Conservation (phyloP, 352 stramenopile species). For the Globisporangium mamillatum region DNA sequence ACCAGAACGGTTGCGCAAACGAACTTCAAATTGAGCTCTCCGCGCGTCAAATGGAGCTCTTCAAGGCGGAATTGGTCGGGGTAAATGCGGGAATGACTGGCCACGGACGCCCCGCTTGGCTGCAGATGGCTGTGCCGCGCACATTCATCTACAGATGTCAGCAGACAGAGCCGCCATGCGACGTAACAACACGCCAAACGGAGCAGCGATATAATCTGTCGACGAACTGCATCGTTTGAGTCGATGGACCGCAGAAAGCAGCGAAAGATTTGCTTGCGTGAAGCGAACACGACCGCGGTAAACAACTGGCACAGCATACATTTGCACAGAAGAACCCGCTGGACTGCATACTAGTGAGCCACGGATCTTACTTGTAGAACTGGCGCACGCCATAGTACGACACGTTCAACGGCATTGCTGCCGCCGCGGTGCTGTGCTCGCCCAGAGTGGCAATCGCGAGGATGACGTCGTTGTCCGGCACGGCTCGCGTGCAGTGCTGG, state of each 20-base stretch:
- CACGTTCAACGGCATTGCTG: not conserved
- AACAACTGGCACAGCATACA: not conserved
- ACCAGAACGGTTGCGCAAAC: slow-evolving; percentile 6
- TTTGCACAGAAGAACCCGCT: no score
- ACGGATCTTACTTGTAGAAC: slow-evolving; percentile 1
- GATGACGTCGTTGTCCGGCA: slow-evolving; percentile 1
- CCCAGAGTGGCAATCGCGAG: slow-evolving; percentile 1
- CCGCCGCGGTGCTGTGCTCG: not conserved
- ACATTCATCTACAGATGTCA: not conserved
- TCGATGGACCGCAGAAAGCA: not conserved
- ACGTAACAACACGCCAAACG: slow-evolving; percentile 6
- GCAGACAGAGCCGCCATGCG: not conserved
- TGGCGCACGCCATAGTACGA: slow-evolving; percentile 5
- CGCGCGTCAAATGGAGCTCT: not conserved
- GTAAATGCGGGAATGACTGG: not conserved
- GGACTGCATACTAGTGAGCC: not conserved
- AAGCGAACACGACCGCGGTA: not conserved
- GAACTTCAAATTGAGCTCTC: not conserved
- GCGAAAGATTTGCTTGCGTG: slow-evolving; percentile 3
- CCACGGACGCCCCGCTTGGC: not conserved
- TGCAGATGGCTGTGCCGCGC: not conserved
- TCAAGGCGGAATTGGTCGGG: not conserved
- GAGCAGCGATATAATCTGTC: not conserved
- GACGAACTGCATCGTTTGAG: slow-evolving; percentile 1
- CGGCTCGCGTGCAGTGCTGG: not conserved